phyloP scores from a whole-genome alignment of 768 basidiomycete species.

The Pulveroboletus sp. region DNA sequence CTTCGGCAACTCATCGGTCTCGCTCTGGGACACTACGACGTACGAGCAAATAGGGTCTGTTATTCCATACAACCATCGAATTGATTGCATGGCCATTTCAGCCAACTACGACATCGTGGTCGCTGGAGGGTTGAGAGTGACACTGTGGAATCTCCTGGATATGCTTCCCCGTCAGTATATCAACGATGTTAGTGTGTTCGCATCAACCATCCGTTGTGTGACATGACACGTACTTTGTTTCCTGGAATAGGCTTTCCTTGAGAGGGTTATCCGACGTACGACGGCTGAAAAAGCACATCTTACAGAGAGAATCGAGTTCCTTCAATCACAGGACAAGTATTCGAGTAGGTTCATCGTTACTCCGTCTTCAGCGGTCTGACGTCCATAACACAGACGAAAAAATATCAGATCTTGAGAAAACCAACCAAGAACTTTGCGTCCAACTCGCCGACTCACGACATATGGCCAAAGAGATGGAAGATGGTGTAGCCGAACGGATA shows the following conservation, averaged over 20 bases:
- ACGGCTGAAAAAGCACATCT: background rate
- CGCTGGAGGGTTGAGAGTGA: background rate
- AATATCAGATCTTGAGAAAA: background rate
- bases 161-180: conserved; percentile 2
- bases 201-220: too few relatives aligned
- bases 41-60: conserved; percentile 1
- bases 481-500: background rate
- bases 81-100: conserved; percentile 3
- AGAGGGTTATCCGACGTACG: background rate
- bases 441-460: background rate
- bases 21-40: conserved; percentile 9
- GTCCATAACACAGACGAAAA: background rate
- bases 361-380: background rate
- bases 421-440: background rate
- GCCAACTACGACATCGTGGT: conserved; percentile 1
- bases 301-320: background rate
- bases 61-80: background rate
- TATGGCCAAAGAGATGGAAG: background rate
- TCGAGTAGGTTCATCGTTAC: background rate
- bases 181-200: conserved; percentile 1
- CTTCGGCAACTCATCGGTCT: background rate
- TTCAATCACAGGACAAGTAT: background rate
- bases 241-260: background rate
- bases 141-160: background rate
- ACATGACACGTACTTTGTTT: background rate